Evolutionary conservation across 2,329 filamentous ascomycete species (phyloP).

Genomic region (Colletotrichum camelliae): DNA sequence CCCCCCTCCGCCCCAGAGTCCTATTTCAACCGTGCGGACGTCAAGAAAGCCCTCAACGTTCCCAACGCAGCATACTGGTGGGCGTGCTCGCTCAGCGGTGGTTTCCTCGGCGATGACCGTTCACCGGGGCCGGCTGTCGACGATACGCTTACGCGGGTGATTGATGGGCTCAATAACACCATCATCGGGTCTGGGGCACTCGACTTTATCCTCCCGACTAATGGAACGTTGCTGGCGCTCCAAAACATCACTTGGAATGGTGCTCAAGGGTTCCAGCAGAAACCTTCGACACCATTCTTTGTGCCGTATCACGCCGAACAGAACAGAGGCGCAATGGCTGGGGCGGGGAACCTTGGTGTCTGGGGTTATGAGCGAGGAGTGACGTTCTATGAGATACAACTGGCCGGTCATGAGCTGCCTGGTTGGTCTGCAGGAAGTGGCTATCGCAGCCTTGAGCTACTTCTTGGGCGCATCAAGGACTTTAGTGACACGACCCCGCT

Average conservation of each 20-base stretch:
- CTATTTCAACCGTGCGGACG: conserved; percentile 75
- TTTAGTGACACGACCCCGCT: background rate
- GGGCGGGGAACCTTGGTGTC: conserved; percentile 12
- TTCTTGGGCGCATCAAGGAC: conserved; percentile 28
- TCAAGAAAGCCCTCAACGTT: conserved; percentile 72
- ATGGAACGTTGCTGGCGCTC: conserved; percentile 68
- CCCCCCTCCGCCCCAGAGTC: conserved; percentile 63
- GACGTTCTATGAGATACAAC: conserved; percentile 19
- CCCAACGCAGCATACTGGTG: conserved; percentile 40
- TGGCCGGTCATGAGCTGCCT: conserved; percentile 29
- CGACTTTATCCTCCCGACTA: conserved; percentile 64
- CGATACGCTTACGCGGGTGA: conserved; percentile 28
- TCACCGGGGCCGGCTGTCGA: conserved; percentile 1
- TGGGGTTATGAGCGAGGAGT: conserved; percentile 22
- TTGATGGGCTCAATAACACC: conserved; percentile 35
- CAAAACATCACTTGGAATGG: conserved; percentile 78
- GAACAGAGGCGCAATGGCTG: conserved; percentile 24
- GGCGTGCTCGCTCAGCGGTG: conserved; percentile 28
- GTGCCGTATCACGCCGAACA: conserved; percentile 31
- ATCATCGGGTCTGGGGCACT: conserved; percentile 33
- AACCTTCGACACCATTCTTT: conserved; percentile 38
- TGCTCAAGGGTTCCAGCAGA: conserved; percentile 63
- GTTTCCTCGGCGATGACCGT: conserved; percentile 26
- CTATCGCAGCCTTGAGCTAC: conserved; percentile 30
- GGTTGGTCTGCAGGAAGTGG: conserved; percentile 31